phyloP scores from a whole-genome alignment of 129 eudicot genomes.

The Artemisia annua region DNA sequence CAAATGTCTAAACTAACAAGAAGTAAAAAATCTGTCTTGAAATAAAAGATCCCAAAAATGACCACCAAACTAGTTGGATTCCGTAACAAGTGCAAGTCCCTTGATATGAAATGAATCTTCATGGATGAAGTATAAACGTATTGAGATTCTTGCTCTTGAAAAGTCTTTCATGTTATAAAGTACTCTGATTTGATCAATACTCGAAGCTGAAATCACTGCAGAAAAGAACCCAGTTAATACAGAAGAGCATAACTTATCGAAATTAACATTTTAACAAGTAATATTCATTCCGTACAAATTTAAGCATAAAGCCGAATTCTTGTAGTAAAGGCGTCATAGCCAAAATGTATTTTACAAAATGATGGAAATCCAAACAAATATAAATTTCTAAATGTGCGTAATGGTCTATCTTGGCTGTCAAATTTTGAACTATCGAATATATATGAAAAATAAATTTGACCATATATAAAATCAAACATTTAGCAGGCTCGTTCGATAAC shows the following conservation, averaged over 20 bases:
- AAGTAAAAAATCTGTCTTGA: constrained; percentile 6
- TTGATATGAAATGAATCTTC: background rate
- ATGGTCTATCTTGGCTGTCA: too few relatives aligned
- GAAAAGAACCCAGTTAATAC: constrained; percentile 15
- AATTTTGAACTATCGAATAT: too few relatives aligned
- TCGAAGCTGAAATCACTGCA: constrained; percentile 12
- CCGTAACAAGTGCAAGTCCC: background rate
- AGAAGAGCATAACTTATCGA: background rate
- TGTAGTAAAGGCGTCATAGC: too few relatives aligned
- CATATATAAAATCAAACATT: too few relatives aligned
- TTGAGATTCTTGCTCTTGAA: background rate
- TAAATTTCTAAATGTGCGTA: too few relatives aligned
- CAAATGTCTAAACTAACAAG: too few relatives aligned
- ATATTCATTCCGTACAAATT: background rate
- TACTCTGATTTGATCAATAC: constrained; percentile 3
- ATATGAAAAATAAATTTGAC: too few relatives aligned
- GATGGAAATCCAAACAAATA: too few relatives aligned
- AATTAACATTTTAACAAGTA: background rate
- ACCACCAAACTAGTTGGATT: constrained; percentile 2
- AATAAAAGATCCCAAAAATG: constrained; percentile 17
- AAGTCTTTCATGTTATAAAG: background rate
- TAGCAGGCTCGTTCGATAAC: too few relatives aligned
- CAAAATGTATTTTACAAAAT: too few relatives aligned
- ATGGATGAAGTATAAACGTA: background rate
- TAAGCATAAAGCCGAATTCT: too few relatives aligned